These are phyloP conservation scores for Trichophyton rubrum DNA, from an alignment of 2,329 filamentous ascomycete genomes.

Conservation along the genomic window DNA sequence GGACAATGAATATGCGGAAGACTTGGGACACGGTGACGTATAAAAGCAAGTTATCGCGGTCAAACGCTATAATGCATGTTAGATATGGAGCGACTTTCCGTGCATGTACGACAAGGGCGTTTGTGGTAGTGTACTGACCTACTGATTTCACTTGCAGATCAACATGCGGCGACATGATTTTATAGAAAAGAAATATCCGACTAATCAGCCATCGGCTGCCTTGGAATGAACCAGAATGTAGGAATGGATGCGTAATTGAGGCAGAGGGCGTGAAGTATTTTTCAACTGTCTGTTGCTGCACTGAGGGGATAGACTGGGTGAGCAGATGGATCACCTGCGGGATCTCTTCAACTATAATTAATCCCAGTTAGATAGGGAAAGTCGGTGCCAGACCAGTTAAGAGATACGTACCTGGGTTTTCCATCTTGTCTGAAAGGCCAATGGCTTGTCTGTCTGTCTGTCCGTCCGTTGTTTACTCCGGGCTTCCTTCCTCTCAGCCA, in stretches of 20 bases:
- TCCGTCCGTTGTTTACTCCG: neutral
- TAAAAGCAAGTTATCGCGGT: conserved; percentile 51
- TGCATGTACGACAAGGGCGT: neutral
- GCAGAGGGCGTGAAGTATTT: conserved; percentile 62
- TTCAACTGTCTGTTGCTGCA: conserved; percentile 54
- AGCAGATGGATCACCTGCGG: conserved; percentile 53
- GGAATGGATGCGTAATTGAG: conserved; percentile 67
- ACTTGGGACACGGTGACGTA: conserved; percentile 63
- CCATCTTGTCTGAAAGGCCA: conserved; percentile 7
- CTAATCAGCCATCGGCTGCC: conserved; percentile 56
- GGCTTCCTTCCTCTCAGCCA: neutral
- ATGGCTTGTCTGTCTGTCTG: neutral
- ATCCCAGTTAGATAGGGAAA: neutral
- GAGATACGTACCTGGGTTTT: conserved; percentile 15
- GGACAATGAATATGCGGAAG: conserved; percentile 66
- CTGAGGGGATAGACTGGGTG: conserved; percentile 51
- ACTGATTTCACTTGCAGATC: conserved; percentile 52
- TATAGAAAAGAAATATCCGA: conserved; percentile 70
- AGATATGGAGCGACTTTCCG: neutral
- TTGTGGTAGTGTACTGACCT: conserved; percentile 29
- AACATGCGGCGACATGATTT: conserved; percentile 65
- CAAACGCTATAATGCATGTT: conserved; percentile 46
- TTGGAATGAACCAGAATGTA: conserved; percentile 47
- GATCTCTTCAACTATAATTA: conserved; percentile 45
- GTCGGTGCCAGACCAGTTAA: neutral